These are phyloP conservation scores for Verbena officinalis DNA, from an alignment of 257 asterid species.

Conservation along the genomic window DNA sequence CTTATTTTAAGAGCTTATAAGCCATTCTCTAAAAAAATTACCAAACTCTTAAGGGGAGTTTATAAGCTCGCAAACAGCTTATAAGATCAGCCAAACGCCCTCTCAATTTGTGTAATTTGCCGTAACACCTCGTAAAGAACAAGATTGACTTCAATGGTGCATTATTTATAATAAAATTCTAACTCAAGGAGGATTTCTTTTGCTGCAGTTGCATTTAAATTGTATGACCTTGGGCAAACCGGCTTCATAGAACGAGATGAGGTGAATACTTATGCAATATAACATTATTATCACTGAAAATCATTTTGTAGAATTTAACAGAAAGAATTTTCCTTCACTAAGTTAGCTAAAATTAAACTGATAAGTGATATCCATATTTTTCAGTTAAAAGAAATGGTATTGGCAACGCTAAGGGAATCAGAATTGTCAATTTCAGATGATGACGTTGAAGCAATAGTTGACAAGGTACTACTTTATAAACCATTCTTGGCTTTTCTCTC, in stretches of 20 bases:
- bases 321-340: not conserved
- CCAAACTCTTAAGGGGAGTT: no score
- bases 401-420: conserved; percentile 63
- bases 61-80: no score
- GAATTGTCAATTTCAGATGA: conserved; percentile 51
- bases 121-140: conserved; percentile 3
- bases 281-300: not conserved
- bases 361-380: not conserved
- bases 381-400: conserved; percentile 68
- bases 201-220: conserved; percentile 71
- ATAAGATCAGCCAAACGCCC: no score
- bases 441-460: conserved; percentile 59
- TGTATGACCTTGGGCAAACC: conserved; percentile 61
- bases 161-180: no score
- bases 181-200: conserved; percentile 18
- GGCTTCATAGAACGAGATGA: conserved; percentile 71
- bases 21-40: no score
- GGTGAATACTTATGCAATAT: conserved; percentile 39
- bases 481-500: no score
- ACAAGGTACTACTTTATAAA: conserved; percentile 44
- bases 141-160: not conserved
- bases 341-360: not conserved
- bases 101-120: no score
- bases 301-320: not conserved
- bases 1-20: no score